These are phyloP conservation scores for Geosmithia flava DNA, from an alignment of 2,329 filamentous ascomycete species.

Conservation along the genomic window DNA sequence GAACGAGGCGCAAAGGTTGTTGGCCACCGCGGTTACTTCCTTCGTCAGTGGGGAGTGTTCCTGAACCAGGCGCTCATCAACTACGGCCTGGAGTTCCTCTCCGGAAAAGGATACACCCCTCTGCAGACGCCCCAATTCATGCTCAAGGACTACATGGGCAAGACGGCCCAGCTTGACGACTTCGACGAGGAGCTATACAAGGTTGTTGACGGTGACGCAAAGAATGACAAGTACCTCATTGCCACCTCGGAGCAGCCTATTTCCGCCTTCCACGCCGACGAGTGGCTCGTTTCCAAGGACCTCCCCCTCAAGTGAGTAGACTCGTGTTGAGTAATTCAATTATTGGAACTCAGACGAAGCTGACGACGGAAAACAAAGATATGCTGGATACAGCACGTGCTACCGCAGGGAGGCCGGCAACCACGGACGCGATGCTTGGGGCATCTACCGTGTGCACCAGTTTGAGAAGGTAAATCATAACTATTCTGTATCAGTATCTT, in stretches of 20 bases:
- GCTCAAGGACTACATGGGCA: slow-evolving; percentile 91
- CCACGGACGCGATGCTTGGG: slow-evolving; percentile 83
- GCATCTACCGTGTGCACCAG: slow-evolving; percentile 94
- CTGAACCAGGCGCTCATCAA: slow-evolving; percentile 89
- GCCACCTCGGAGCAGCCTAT: slow-evolving; percentile 92
- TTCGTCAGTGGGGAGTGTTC: slow-evolving; percentile 81
- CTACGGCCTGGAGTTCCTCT: slow-evolving; percentile 85
- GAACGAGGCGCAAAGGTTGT: slow-evolving; percentile 90
- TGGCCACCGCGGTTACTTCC: slow-evolving; percentile 86
- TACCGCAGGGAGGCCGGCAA: slow-evolving; percentile 93
- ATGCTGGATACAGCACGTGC: slow-evolving; percentile 86
- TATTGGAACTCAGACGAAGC: background rate
- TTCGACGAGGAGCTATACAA: slow-evolving; percentile 99
- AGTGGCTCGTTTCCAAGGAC: slow-evolving; percentile 79
- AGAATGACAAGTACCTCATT: slow-evolving; percentile 70
- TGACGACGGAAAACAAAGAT: slow-evolving; percentile 33
- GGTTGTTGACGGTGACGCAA: slow-evolving; percentile 63
- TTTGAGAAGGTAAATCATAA: slow-evolving; percentile 64
- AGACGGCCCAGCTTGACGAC: slow-evolving; percentile 92
- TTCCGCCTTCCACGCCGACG: slow-evolving; percentile 81
- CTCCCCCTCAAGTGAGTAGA: slow-evolving; percentile 65
- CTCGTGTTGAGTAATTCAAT: too few relatives aligned
- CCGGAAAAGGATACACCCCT: slow-evolving; percentile 66
- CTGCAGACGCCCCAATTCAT: slow-evolving; percentile 90
- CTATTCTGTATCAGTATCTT: background rate